Evolutionary conservation across 179 eudicot species (phyloP), one percentile per base, ranked within the genome.

Genomic region (Sideroxylon spinosum): DNA sequence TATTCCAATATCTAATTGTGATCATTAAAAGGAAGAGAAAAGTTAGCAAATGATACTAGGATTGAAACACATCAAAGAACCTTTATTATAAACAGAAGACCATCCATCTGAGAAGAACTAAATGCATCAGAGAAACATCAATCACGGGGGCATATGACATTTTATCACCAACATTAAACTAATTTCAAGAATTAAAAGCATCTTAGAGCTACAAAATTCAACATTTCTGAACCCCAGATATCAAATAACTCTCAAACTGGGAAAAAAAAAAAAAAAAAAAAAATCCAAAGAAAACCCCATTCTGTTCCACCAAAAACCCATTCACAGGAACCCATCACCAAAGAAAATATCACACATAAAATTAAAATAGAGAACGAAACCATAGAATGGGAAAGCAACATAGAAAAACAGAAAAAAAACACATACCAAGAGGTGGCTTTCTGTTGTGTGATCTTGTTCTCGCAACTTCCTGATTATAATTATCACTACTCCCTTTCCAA

Each of bases 171-270:
- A 67, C 8, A 63, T 22, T 67, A 19, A 44, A 73, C 19, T n/a
- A n/a, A 19, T 55, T 53, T 26, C 46, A 73, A 73, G 76, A 55
- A 32, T 62, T 71, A 71, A 26, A 22, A 73, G 63, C 48, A 73
- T 59, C n/a, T 50, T 55, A 59, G 52, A 50, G 37, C 60, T 49
- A 22, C 53, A 49, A 68, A 50, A 50, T 50, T 71, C 74, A 25
- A 71, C 37, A 50, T 50, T 13, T n/a, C 60, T 48, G 14, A 74
- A 46, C n/a, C 77, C 19, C 0, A 37, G 44, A 37, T 44, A 22
- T 20, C 25, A 59, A 60, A 57, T 4, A 60, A 74, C 20, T 37
- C 77, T 48, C 71, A 32, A 32, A 49, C 25, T 59, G 63, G 46
- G 3, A 37, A 37, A 37, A 37, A 0, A 37, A 37, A 3, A 0